Base-by-base conservation (phyloP, 129 eudicot genomes). In the Cynara cardunculus region DNA sequence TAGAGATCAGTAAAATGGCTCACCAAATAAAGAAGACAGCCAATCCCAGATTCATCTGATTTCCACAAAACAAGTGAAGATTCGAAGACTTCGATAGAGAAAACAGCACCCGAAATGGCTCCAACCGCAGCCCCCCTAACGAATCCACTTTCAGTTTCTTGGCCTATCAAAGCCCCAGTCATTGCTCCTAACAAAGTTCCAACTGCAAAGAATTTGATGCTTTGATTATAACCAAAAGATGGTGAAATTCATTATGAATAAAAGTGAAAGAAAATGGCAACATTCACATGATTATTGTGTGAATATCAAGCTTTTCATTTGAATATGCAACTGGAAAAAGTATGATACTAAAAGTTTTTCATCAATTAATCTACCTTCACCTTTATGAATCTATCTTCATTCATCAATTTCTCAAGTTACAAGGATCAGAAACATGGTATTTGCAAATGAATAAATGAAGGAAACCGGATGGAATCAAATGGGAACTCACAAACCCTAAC, bases 91-190 rank as follows among this genome's bases (percentile, higher is more conserved):
- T 95, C 97, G 53, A 95, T 90, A 1, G 99, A 95, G 87, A 92
- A 95, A 84, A 95, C 97, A 84, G 97, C 99, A 64, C 99, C 99
- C 4, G 99, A 90, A 67, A 95, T 95, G 71, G 99, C 99, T 80
- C 99, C 99, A 69, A 95, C 91, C 0, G 99, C 95, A 77, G 99
- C 97, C 75, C 99, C 99, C 19, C 97, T 88, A 35, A 90, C 89
- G 74, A 95, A 95, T 21, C 99, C 97, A 44, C 97, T 95, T 80
- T 95, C 97, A 0, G 99, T 95, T 83, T 95, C 99, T 87, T 95
- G 99, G 37, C 99, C 99, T 7, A 95, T 95, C 72, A 95, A 80
- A 21, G 99, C 99, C 62, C 99, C 99, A 5, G 97, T 92, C 93
- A 95, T 75, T 69, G 97, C 97, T 62, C 99, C 99, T 83, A 95